Conservation (phyloP, 805 yeast species). For the Hanseniaspora hatyaiensis region DNA sequence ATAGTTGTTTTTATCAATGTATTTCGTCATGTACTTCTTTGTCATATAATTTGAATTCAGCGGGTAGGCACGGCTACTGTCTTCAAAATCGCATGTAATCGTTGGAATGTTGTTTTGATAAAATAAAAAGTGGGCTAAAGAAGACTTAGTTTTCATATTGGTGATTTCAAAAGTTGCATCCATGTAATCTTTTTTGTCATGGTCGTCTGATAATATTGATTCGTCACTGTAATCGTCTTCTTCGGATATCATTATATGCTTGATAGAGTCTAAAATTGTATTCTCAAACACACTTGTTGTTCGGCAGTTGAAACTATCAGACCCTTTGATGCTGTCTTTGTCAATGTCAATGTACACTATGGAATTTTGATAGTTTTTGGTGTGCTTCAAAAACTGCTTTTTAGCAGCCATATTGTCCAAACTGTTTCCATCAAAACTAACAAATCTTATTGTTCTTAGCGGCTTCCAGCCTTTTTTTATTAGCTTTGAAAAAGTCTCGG, state of each 20-base stretch:
- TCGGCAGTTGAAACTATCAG: constrained; percentile 34
- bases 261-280: constrained; percentile 37
- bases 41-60: constrained; percentile 51
- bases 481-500: constrained; percentile 39
- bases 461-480: constrained; percentile 56
- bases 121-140: constrained; percentile 51
- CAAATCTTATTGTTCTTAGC: constrained; percentile 52
- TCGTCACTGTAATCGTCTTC: not conserved
- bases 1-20: constrained; percentile 40
- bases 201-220: too few relatives aligned
- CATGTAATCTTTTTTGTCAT: not conserved
- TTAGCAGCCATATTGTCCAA: constrained; percentile 56
- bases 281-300: constrained; percentile 48
- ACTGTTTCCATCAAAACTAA: constrained; percentile 77
- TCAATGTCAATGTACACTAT: constrained; percentile 37
- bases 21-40: constrained; percentile 41
- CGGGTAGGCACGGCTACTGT: constrained; percentile 27
- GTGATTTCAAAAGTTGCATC: constrained; percentile 29
- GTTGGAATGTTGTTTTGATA: constrained; percentile 59
- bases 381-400: constrained; percentile 64
- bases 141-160: constrained; percentile 36
- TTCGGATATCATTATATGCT: constrained; percentile 30
- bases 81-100: constrained; percentile 37
- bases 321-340: constrained; percentile 40
- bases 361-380: constrained; percentile 36